These are phyloP conservation scores for Xylaria scruposa DNA, from an alignment of 495 filamentous ascomycete genomes.

Conservation along the genomic window DNA sequence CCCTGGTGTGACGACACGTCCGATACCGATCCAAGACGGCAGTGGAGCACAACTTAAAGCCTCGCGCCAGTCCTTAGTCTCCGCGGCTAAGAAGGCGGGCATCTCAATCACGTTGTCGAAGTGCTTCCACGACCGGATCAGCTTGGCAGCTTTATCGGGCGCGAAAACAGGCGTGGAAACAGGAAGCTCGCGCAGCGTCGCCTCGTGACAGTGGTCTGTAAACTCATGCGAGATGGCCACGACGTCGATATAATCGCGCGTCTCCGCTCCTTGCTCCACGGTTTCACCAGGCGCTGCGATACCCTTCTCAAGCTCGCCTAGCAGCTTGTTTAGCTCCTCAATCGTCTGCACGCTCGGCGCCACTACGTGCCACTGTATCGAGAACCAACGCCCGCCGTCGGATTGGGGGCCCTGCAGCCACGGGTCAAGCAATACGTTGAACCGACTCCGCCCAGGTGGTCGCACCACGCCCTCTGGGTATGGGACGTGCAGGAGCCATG, in stretches of 20 bases:
- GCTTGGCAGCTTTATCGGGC: constrained; percentile 51
- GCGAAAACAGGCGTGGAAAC: constrained; percentile 56
- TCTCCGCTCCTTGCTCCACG: not conserved
- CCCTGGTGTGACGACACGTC: constrained; percentile 49
- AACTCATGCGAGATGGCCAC: constrained; percentile 62
- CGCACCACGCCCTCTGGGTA: constrained; percentile 45
- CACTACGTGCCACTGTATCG: constrained; percentile 60
- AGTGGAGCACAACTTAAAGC: constrained; percentile 39
- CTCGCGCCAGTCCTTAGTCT: constrained; percentile 19
- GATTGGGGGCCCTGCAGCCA: constrained; percentile 60
- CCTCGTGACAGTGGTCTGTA: constrained; percentile 63
- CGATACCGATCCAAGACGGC: constrained; percentile 58
- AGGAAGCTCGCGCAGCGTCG: constrained; percentile 58
- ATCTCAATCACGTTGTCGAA: constrained; percentile 49
- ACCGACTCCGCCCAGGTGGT: constrained; percentile 41
- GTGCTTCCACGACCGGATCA: constrained; percentile 57
- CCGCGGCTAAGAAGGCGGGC: constrained; percentile 26
- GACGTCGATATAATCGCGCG: constrained; percentile 46
- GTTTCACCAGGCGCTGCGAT: constrained; percentile 13
- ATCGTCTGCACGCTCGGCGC: constrained; percentile 53
- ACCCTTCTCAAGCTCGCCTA: constrained; percentile 42
- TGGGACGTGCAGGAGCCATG: constrained; percentile 63
- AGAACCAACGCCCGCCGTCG: constrained; percentile 62
- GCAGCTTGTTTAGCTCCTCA: constrained; percentile 41
- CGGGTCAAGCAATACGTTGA: constrained; percentile 64